These are phyloP conservation scores for Mycena chlorophos DNA, from an alignment of 768 basidiomycete species.

Conservation along the genomic window DNA sequence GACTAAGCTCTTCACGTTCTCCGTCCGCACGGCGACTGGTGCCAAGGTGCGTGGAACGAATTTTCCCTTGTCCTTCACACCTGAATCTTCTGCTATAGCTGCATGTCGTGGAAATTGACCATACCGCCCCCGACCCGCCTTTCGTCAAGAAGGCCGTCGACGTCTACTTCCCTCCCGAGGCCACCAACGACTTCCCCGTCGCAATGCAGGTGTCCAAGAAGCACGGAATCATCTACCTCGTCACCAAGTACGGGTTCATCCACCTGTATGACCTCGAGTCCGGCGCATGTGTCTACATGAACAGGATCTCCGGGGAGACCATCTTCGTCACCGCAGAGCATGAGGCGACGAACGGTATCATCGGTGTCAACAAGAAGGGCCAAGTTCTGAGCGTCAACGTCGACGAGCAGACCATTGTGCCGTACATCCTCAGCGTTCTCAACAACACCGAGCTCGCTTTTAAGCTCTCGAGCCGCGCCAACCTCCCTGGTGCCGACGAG, in stretches of 20 bases:
- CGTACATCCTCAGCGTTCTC: conserved; percentile 89
- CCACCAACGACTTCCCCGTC: conserved; percentile 97
- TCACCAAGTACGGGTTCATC: conserved; percentile 99
- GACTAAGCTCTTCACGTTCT: conserved; percentile 93
- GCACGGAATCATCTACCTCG: conserved; percentile 95
- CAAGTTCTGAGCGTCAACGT: conserved; percentile 96
- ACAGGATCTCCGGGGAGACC: conserved; percentile 98
- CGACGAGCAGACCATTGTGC: conserved; percentile 94
- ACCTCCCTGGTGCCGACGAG: conserved; percentile 96
- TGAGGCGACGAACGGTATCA: conserved; percentile 91
- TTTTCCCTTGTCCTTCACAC: neutral
- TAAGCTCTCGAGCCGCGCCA: conserved; percentile 94
- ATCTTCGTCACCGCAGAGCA: conserved; percentile 99
- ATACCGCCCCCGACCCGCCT: conserved; percentile 85
- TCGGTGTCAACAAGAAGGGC: conserved; percentile 99
- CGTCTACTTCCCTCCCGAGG: conserved; percentile 98
- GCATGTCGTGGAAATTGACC: conserved; percentile 98
- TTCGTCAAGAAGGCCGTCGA: conserved; percentile 98
- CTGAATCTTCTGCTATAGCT: conserved; percentile 52
- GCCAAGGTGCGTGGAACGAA: conserved; percentile 77
- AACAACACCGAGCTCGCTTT: conserved; percentile 98
- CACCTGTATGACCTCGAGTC: conserved; percentile 98
- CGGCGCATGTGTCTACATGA: conserved; percentile 99
- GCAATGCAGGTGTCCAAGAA: conserved; percentile 98
- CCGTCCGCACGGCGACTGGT: conserved; percentile 93